Base-by-base conservation (phyloP, 2,329 filamentous ascomycete genomes). In the Penicillium paneum region DNA sequence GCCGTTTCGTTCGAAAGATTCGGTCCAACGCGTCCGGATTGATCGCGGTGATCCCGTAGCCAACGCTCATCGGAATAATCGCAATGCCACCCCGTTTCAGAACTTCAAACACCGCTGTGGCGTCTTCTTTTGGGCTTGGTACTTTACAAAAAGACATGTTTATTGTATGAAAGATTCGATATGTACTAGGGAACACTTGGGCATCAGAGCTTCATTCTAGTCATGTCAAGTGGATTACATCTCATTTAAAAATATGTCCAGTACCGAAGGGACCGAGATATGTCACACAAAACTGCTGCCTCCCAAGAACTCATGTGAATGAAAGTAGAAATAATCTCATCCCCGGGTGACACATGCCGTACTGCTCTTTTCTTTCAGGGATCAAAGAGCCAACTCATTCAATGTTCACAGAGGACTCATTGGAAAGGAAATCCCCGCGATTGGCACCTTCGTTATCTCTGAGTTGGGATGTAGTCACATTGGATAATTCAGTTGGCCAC, bases 381-480 rank as follows among this genome's bases (percentile, higher is more conserved):
- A 10, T 15, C 42, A 13, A 24, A 21, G 8, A 15, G 5, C 13
- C 29, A 24, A 5, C 7, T 53, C 35, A 59, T 15, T 59, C 29
- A n/a, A 65, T 41, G 7, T 42, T 56, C n/a, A 67, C 29, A n/a
- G 43, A 2, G 1, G 52, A 58, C 11, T 51, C 31, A 55, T 71
- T 66, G 1, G 67, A 71, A 8, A 36, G 29, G 53, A 67, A 71
- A 19, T 64, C 55, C 8, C 69, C 64, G 11, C 55, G 51, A n/a
- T 51, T 40, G 13, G 59, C 61, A 26, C 56, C 59, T 3, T 49
- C 48, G 2, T 67, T 41, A 12, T 63, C 44, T n/a, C 57, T 43
- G 15, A 69, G 49, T 38, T 68, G 59, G n/a, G 57, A 52, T 36
- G 36, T 39, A 19, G 65, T 64, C 21, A 71, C 63, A 24, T 67